Evolutionary conservation across 768 basidiomycete species (phyloP), one percentile per base, ranked within the genome.

Genomic region (Boletus eberwhitei): DNA sequence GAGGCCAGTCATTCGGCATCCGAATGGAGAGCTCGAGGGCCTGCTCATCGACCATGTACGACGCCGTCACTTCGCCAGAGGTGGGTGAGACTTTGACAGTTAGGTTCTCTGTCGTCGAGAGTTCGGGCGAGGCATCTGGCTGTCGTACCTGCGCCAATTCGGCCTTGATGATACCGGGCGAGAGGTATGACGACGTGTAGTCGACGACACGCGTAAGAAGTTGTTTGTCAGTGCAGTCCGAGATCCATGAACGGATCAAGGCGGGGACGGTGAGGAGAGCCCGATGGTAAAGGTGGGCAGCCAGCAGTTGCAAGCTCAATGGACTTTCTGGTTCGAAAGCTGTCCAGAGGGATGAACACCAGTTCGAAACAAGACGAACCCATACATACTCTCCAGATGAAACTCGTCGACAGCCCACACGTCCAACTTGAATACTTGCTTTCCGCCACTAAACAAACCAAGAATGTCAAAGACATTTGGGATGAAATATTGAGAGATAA

Each of bases 21-120:
- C 86, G 83, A 57, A 98, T 74, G 37, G 80, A 84, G 54, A 99
- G 85, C 73, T 98, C 96, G 59, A 99, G 81, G 48, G 86, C 81
- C 66, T 98, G 92, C 41, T 99, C 97, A 67, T 99, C 97, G 2
- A 99, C 88, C 32, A 81, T 75, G 65, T 96, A 99, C 17, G 82
- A 79, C 11, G 87, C 92, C 1, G 82, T 83, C 40, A 97, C 89
- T 70, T 98, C 97, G 56, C 87, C 85, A 22, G 85, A 80, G 2
- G 81, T 80, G 34, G 70, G 73, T 0, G 85, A 80, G 21, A 97
- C 87, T 62, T 90, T 93, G 70, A 98, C 75, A 9, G 80, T 81
- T 54, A 98, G 73, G 55, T 85, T 88, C 59, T 95, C 93, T 61
- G 91, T 90, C 2, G 76, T 71, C 7, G 57, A 53, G 34, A 90